Evolutionary conservation across 768 basidiomycete species (phyloP).

Genomic region (Mycena capillaripes): DNA sequence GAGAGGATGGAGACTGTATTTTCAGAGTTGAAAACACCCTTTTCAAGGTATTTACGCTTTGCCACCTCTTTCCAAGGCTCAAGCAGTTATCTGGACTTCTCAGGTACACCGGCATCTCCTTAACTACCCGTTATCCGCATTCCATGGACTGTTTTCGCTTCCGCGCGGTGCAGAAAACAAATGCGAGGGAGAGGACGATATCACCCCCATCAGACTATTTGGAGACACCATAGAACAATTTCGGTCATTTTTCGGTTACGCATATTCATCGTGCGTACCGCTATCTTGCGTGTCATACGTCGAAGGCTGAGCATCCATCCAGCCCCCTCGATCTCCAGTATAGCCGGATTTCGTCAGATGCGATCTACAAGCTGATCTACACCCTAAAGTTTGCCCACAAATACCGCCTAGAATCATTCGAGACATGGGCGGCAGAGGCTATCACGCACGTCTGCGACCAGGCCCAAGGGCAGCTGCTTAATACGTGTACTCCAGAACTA

Average conservation of each 20-base stretch:
- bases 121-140: not conserved
- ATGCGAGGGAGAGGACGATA: not conserved
- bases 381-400: conserved; percentile 12
- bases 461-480: not conserved
- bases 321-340: conserved; percentile 23
- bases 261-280: conserved; percentile 12
- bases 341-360: not conserved
- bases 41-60: conserved; percentile 4
- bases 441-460: conserved; percentile 4
- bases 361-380: not conserved
- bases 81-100: not conserved
- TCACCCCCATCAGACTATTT: not conserved
- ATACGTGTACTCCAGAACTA: not conserved
- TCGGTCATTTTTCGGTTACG: conserved; percentile 5
- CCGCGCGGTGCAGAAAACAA: not conserved
- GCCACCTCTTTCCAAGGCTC: not conserved
- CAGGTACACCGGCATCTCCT: conserved; percentile 21
- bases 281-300: not conserved
- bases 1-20: conserved; percentile 16
- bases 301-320: not conserved
- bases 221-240: conserved; percentile 11
- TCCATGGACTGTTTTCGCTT: conserved; percentile 6
- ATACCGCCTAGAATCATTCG: conserved; percentile 20
- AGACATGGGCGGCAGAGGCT: conserved; percentile 10
- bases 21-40: conserved; percentile 6